Conservation (phyloP, 768 basidiomycete genomes). For the Roridomyces roridus region DNA sequence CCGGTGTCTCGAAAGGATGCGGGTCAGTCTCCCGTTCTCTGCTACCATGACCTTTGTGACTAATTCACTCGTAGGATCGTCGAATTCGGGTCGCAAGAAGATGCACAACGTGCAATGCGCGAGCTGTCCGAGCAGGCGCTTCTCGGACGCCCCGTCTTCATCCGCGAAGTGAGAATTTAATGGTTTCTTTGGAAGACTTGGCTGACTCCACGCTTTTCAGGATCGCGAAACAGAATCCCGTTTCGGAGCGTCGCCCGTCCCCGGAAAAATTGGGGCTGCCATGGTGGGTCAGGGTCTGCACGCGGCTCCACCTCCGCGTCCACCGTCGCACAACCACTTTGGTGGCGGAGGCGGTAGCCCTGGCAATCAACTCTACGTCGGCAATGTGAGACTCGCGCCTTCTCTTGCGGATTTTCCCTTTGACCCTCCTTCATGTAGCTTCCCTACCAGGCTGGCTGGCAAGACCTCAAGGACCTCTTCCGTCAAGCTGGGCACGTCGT, state of each 20-base stretch:
- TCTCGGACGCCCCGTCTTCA: conserved; percentile 94
- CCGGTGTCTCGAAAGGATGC: conserved; percentile 97
- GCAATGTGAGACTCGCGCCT: conserved; percentile 67
- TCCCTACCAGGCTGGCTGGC: conserved; percentile 98
- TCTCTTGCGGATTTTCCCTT: not conserved
- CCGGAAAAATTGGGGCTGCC: conserved; percentile 95
- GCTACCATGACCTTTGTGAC: conserved; percentile 1
- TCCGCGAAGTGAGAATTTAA: conserved; percentile 76
- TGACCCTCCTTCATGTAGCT: conserved; percentile 55
- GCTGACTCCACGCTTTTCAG: conserved; percentile 58
- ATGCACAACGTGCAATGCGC: conserved; percentile 86
- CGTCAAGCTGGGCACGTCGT: conserved; percentile 94
- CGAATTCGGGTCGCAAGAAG: conserved; percentile 90
- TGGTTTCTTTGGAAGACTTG: not conserved
- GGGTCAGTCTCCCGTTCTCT: conserved; percentile 69
- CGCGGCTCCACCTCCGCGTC: conserved; percentile 82
- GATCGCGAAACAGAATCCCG: conserved; percentile 97
- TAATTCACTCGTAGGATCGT: conserved; percentile 75
- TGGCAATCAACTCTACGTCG: conserved; percentile 93
- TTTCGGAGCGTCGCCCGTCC: conserved; percentile 94
- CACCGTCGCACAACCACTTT: conserved; percentile 80
- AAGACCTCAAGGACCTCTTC: conserved; percentile 97
- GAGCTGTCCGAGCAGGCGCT: conserved; percentile 90
- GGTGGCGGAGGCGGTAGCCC: conserved; percentile 59
- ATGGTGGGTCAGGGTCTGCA: conserved; percentile 91